Evolutionary conservation across 495 filamentous ascomycete genomes (phyloP), one percentile per base, ranked within the genome.

Genomic region (Lichenothelia convexa): DNA sequence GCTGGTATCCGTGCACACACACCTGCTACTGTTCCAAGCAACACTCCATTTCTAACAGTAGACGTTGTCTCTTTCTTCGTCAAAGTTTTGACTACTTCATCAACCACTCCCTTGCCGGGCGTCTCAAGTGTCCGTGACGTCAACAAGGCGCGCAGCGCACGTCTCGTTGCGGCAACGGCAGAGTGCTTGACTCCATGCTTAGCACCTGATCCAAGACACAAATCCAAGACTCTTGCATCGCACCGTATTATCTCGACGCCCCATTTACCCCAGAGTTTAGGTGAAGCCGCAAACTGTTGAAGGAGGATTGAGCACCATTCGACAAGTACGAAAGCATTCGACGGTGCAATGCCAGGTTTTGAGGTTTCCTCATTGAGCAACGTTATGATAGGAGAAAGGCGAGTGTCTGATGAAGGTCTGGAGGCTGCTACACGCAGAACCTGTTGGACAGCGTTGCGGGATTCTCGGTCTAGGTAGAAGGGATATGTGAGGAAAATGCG

Each of bases 241-340:
- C 65, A 63, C 13, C 63, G 50, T 26, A 80, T 54, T 12, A 81
- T 49, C 16, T 78, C 67, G 32, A 75, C 55, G 12, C 78, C 78
- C 46, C 67, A 71, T 34, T 63, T 61, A n/a, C 79, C 64, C 67
- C 80, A 82, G 26, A 53, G 54, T 29, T 60, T 51, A 57, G 54
- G 20, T 53, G 61, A 39, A 51, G 68, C 39, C 37, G 52, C 64
- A 30, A 66, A 53, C 33, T 70, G 61, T 48, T 79, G 73, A 29
- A 89, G 58, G 9, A 92, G 55, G 40, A 85, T 50, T 32, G 73
- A 80, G 50, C 75, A 81, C 89, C 85, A 97, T 49, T 87, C 80
- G 9, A 87, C 61, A 43, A 97, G 61, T n/a, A 92, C 80, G 46
- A 93, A 86, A 1, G 84, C 80, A 49, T 73, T 84, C 17, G 70